Conservation (phyloP, 2,329 filamentous ascomycete genomes). For the Diaporthe citrichinensis region DNA sequence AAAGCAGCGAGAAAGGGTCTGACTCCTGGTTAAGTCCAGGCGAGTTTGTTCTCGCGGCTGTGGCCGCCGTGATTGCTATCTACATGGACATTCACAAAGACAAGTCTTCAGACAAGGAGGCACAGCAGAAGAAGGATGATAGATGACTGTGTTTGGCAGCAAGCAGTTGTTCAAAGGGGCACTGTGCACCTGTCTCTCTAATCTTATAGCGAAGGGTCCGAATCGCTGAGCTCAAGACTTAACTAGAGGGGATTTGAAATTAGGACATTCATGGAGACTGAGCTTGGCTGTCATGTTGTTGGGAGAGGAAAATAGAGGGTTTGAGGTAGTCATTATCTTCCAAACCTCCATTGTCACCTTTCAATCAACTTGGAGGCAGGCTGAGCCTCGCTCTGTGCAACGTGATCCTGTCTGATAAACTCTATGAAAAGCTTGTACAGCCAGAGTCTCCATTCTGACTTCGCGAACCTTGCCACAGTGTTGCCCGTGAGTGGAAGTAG, state of each 20-base stretch:
- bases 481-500: not conserved
- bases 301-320: too few relatives aligned
- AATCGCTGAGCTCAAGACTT: not conserved
- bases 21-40: too few relatives aligned
- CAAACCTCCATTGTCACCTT: not conserved
- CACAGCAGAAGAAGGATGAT: not conserved
- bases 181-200: not conserved
- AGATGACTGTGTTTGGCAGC: not conserved
- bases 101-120: not conserved
- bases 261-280: not conserved
- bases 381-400: too few relatives aligned
- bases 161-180: not conserved
- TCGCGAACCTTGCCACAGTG: too few relatives aligned
- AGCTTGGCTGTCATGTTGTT: not conserved
- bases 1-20: not conserved
- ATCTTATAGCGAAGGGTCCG: not conserved
- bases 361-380: not conserved
- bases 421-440: not conserved
- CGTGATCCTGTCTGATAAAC: not conserved
- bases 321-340: too few relatives aligned
- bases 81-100: not conserved
- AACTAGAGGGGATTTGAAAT: not conserved
- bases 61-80: not conserved
- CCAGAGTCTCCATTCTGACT: not conserved
- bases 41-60: not conserved